These are phyloP conservation scores for Zoysia pacifica DNA, from an alignment of 176 grass and related monocot genomes.

Conservation along the genomic window DNA sequence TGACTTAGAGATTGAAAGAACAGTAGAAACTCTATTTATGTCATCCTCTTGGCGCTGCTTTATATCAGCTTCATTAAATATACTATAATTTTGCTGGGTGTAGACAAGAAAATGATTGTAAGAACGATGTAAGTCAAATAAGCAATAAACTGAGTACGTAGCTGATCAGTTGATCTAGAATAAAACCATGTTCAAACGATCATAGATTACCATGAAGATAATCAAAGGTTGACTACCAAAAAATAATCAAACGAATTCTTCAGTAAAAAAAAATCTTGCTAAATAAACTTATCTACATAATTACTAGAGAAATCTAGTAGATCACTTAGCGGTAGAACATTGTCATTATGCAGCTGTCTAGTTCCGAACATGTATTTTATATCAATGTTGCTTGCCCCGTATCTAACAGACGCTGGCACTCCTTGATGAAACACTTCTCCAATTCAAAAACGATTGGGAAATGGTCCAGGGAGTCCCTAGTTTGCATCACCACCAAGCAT, in stretches of 20 bases:
- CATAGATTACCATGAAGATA: background rate
- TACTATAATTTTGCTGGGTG: conserved; percentile 86
- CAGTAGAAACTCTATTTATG: conserved; percentile 93
- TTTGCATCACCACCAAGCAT: conserved; percentile 1
- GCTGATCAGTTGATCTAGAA: background rate
- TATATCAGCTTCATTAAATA: conserved; percentile 86
- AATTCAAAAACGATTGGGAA: background rate
- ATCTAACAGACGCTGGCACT: background rate
- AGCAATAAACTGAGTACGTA: background rate
- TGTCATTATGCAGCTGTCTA: conserved; percentile 2
- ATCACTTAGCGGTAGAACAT: background rate
- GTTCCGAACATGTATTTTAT: conserved; percentile 7
- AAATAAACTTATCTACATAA: conserved; percentile 3
- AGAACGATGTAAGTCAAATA: conserved; percentile 26
- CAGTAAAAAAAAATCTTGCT: conserved; percentile 14
- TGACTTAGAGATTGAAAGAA: conserved; percentile 83
- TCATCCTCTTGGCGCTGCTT: conserved; percentile 83
- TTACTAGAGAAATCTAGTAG: background rate
- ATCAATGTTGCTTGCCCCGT: background rate
- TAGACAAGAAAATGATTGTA: conserved; percentile 34
- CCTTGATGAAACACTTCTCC: background rate
- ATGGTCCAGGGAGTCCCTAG: conserved; percentile 16
- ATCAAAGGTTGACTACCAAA: background rate
- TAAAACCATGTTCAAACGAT: background rate
- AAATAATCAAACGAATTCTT: conserved; percentile 19